Evolutionary conservation across 164 flowering plant genomes (phyloP).

Genomic region (Akebia trifoliata): DNA sequence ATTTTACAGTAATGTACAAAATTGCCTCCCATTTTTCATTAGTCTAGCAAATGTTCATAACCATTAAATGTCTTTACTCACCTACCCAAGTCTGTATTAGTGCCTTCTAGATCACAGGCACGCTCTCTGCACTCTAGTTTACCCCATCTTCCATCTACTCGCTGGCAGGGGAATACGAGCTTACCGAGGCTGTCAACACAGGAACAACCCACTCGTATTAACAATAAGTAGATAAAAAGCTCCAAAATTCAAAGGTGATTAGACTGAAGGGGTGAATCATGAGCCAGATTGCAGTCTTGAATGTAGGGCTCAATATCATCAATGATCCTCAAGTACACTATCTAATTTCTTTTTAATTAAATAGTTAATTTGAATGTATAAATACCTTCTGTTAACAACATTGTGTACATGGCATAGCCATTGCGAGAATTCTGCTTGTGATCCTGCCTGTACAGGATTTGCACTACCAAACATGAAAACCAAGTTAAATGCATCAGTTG

Average conservation of each 20-base stretch:
- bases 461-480: slow-evolving; percentile 38
- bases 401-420: slow-evolving; percentile 95
- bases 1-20: too few relatives aligned
- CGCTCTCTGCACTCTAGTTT: slow-evolving; percentile 86
- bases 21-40: not conserved
- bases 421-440: slow-evolving; percentile 83
- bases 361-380: not conserved
- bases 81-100: slow-evolving; percentile 20
- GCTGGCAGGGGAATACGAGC: slow-evolving; percentile 68
- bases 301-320: not conserved
- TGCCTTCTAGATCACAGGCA: slow-evolving; percentile 77
- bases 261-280: not conserved
- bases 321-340: not conserved
- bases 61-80: not conserved
- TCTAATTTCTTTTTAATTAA: not conserved
- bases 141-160: slow-evolving; percentile 98
- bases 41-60: too few relatives aligned
- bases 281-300: not conserved
- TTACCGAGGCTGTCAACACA: slow-evolving; percentile 73
- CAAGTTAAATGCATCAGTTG: slow-evolving; percentile 8
- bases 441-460: slow-evolving; percentile 82
- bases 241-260: not conserved
- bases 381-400: slow-evolving; percentile 87
- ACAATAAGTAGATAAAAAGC: not conserved
- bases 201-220: slow-evolving; percentile 6